Evolutionary conservation across 1,284 basidiomycete species (phyloP).

Genomic region (Ceratobasidium theobromae): DNA sequence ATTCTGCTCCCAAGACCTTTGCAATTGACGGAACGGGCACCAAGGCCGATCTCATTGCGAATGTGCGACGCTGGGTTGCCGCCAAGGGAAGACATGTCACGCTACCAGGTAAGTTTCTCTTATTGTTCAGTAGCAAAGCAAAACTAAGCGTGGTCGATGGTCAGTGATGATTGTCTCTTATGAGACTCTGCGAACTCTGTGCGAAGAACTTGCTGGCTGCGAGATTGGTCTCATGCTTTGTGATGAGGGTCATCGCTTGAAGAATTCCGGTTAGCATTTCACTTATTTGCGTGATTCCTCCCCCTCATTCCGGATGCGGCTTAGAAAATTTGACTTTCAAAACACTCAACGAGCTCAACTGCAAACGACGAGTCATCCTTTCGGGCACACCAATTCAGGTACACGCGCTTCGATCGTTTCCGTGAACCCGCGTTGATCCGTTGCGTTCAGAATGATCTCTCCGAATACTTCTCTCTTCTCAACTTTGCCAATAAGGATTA

Average conservation of each 20-base stretch:
- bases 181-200: conserved; percentile 88
- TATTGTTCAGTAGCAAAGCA: neutral
- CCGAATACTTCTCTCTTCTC: conserved; percentile 94
- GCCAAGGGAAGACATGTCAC: conserved; percentile 84
- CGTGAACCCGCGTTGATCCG: neutral
- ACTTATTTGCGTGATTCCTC: neutral
- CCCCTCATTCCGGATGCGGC: conserved; percentile 10
- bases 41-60: conserved; percentile 75
- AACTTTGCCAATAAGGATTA: conserved; percentile 98
- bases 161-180: conserved; percentile 99
- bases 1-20: conserved; percentile 75
- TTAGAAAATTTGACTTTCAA: conserved; percentile 87
- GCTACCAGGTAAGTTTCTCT: conserved; percentile 69
- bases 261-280: conserved; percentile 78
- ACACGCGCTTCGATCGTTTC: conserved; percentile 30
- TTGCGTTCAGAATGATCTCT: conserved; percentile 81
- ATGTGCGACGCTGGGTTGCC: conserved; percentile 83
- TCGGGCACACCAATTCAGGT: conserved; percentile 96
- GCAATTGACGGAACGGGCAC: conserved; percentile 90
- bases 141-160: neutral
- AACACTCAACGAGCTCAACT: conserved; percentile 81
- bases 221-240: conserved; percentile 90
- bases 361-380: conserved; percentile 92
- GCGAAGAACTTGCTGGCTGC: conserved; percentile 72
- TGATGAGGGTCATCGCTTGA: conserved; percentile 96